A percentile compares a stretch with the other conserved stretches of the same genome.
These are phyloP conservation scores for Microcos paniculata DNA, from an alignment of 345 rosid species.

Conservation along the genomic window DNA sequence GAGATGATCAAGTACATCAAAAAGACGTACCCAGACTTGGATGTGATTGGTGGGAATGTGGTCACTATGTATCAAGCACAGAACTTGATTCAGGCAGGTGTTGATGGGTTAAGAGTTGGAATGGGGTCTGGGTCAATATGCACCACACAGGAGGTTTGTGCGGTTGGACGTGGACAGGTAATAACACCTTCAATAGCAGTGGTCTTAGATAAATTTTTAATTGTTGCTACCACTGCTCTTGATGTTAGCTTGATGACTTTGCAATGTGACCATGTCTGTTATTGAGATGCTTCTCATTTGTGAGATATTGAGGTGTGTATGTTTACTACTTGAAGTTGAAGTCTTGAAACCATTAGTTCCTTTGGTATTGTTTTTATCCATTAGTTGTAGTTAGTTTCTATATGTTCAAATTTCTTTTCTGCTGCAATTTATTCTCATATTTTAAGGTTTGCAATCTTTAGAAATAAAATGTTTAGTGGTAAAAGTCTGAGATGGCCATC, in stretches of 20 bases:
- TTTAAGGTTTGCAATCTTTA: too few relatives aligned
- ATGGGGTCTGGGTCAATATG: conserved; percentile 98
- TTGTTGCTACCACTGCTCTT: background rate
- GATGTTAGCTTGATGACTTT: background rate
- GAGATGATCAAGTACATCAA: conserved; percentile 83
- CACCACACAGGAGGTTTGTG: conserved; percentile 96
- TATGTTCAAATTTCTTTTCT: too few relatives aligned
- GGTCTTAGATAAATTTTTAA: background rate
- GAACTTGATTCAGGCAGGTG: conserved; percentile 79
- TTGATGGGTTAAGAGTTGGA: conserved; percentile 83
- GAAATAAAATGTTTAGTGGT: too few relatives aligned
- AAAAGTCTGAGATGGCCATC: too few relatives aligned
- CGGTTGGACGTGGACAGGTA: conserved; percentile 97
- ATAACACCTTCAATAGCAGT: background rate
- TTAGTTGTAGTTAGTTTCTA: too few relatives aligned
- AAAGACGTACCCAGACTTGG: conserved; percentile 63
- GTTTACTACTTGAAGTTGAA: background rate
- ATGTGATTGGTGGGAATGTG: conserved; percentile 89
- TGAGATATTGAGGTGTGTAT: background rate
- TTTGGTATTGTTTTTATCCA: background rate
- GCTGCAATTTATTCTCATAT: too few relatives aligned
- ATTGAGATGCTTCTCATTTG: background rate
- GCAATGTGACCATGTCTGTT: too few relatives aligned
- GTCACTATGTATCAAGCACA: conserved; percentile 85
- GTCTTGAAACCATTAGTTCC: background rate